Evolutionary conservation across 768 basidiomycete species (phyloP), one percentile per base, ranked within the genome.

Genomic region (Pleurotus pulmonarius): DNA sequence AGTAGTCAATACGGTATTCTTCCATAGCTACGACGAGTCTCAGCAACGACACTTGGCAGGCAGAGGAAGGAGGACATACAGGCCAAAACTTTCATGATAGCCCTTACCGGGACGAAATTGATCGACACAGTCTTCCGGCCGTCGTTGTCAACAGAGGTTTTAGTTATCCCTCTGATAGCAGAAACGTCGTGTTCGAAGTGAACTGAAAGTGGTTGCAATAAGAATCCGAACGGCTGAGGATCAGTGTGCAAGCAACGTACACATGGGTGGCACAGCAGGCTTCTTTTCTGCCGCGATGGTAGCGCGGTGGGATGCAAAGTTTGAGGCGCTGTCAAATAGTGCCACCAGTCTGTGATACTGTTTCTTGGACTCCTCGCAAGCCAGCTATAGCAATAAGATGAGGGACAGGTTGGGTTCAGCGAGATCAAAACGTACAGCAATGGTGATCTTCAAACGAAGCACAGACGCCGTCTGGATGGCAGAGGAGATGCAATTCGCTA

Each of bases 391-490:
- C 58, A 20, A 3, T 25, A n/a, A 20, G 41, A 3, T 43, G 11
- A 26, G n/a, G n/a, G 24, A 25, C 44, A 22, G 48, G 22, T 9
- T 47, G 51, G 0, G 9, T 9, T 29, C 26, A 6, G 9, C 9
- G 26, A 4, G 16, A 26, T 16, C 47, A 24, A 40, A 22, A 63
- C 71, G 22, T 34, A 73, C 77, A 56, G 73, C 38, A 44, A 74
- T 66, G 8, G 73, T 73, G 29, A 64, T 63, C 49, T 69, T 73
- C 49, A 76, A 57, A 15, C 75, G 64, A 29, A 69, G 64, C 13
- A 81, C 68, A 8, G 72, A 65, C 1, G 70, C 70, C 46, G 69
- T 68, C n/a, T 71, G 73, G 29, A 83, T 67, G 7, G 75, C 80
- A 12, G 66, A 63, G 18, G 70, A 70, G 13, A 83, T 74, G 24